Base-by-base conservation (phyloP, 257 asterid genomes). In the Henckelia pumila region DNA sequence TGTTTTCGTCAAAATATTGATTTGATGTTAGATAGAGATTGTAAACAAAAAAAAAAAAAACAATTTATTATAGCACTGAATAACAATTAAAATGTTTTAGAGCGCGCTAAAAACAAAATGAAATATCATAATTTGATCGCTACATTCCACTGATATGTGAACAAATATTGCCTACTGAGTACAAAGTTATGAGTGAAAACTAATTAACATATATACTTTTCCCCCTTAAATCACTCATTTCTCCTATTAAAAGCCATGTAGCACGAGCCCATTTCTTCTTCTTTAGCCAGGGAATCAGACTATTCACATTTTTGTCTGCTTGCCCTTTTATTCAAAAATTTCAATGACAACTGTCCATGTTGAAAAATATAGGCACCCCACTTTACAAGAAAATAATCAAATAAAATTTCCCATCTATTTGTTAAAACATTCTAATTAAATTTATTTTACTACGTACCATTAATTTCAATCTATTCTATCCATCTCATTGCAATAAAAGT, bases 271-370 rank as follows among this genome's bases (percentile, higher is more conserved):
- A 71, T 72, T 74, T 66, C 69, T 23, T 69, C 64, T 61, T 67
- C 79, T 73, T 78, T 78, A 76, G 61, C 70, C 58, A 82, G 78
- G 81, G 88, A 83, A 88, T 82, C 84, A 80, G 69, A 57, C 79
- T 50, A 74, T 66, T 70, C 74, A 73, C 66, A 81, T 16, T 47
- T 76, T 75, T 69, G 78, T 70, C 76, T 70, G 77, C 82, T 66
- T 76, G 64, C 83, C 73, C 71, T 57, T 33, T 73, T 47, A 47
- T 58, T 24, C 63, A 75, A 71, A 75, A 80, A 69, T 64, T 77
- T 76, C 88, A 79, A 73, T 81, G 91, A 86, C 97, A 88, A 82
- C 95, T 91, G 96, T 83, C 89, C 68, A 19, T 72, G 77, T 76
- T 68, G 92, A 81, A 85, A 77, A 81, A 66, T 63, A 69, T 69